phyloP scores from a whole-genome alignment of 2,329 filamentous ascomycete genomes.

The Alternaria brassicae region DNA sequence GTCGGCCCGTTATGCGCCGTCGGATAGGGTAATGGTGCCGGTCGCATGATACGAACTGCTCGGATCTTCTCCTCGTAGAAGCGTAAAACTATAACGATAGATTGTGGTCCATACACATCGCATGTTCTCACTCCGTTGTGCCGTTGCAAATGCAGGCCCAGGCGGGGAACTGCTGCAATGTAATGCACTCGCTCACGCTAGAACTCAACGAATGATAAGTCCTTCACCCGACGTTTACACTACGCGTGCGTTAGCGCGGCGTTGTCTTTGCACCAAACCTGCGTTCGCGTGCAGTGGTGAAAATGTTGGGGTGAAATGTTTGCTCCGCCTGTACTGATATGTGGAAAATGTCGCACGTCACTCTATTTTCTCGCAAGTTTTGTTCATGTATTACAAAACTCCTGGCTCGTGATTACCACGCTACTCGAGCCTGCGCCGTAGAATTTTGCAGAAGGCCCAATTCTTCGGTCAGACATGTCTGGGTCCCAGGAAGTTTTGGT shows the following conservation, averaged over 20 bases:
- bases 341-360: not conserved
- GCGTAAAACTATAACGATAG: not conserved
- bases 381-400: not conserved
- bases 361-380: not conserved
- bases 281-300: not conserved
- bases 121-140: not conserved
- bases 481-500: not conserved
- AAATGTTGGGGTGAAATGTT: not conserved
- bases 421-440: not conserved
- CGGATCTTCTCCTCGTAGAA: not conserved
- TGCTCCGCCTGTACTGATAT: not conserved
- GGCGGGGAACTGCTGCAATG: not conserved
- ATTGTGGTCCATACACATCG: not conserved
- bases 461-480: not conserved
- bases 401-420: not conserved
- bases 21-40: not conserved
- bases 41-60: slow-evolving; percentile 2
- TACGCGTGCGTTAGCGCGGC: slow-evolving; percentile 5
- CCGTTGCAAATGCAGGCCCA: not conserved
- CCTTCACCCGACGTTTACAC: not conserved
- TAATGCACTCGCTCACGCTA: not conserved
- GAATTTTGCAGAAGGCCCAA: not conserved
- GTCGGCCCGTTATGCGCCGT: not conserved
- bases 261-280: slow-evolving; percentile 2
- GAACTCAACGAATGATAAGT: not conserved